phyloP scores from a whole-genome alignment of 352 stramenopile genomes.

The Phytophthora sojae region DNA sequence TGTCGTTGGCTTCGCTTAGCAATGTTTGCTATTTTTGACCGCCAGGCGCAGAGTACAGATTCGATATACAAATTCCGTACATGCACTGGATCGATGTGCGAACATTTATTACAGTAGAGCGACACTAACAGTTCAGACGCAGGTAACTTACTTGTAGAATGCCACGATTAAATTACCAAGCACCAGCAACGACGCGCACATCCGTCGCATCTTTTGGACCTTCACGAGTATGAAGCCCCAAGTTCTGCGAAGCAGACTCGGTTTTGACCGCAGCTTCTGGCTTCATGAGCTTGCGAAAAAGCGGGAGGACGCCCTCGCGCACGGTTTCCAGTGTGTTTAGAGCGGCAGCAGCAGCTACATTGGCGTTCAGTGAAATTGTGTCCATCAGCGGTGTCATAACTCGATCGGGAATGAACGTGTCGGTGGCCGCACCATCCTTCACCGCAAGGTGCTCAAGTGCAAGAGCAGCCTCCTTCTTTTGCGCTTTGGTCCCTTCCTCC shows the following conservation, averaged over 20 bases:
- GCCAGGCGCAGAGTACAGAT: no score
- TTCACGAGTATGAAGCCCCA: not conserved
- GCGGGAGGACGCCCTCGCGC: constrained; percentile 5
- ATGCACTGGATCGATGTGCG: no score
- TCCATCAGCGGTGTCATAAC: constrained; percentile 5
- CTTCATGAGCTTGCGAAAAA: not conserved
- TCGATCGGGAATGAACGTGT: not conserved
- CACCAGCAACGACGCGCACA: not conserved
- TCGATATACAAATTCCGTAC: constrained; percentile 29
- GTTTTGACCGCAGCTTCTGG: not conserved
- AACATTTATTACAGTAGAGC: no score
- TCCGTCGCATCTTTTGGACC: not conserved
- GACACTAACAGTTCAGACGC: no score
- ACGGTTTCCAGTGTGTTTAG: constrained; percentile 9
- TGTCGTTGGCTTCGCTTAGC: constrained; percentile 75
- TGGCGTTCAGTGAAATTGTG: constrained; percentile 8
- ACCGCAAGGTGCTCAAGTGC: constrained; percentile 3
- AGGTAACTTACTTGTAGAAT: no score
- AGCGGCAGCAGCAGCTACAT: constrained; percentile 1
- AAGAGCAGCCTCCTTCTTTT: constrained; percentile 10
- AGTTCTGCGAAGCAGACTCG: not conserved
- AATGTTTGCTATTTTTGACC: no score
- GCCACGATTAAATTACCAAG: not conserved
- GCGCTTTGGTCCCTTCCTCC: constrained; percentile 2
- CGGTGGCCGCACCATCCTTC: not conserved